phyloP scores from a whole-genome alignment of 2,329 filamentous ascomycete species.

The Cercospora canescens region DNA sequence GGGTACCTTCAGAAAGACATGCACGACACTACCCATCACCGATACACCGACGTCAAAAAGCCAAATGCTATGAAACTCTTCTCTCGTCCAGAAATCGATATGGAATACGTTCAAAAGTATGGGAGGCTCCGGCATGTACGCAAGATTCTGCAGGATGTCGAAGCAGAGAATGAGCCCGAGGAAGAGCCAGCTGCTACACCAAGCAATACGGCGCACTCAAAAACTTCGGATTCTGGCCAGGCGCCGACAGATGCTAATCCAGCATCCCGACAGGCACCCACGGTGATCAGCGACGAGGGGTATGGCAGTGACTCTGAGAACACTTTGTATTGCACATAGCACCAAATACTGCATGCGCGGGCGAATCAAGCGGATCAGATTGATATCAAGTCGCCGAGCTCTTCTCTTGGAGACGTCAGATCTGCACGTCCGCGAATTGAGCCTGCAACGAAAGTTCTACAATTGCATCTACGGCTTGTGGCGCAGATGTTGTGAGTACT shows the following conservation, averaged over 20 bases:
- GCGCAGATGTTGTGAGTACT: not conserved
- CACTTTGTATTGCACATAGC: no score
- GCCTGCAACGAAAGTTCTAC: not conserved
- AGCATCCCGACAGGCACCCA: not conserved
- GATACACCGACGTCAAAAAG: not conserved
- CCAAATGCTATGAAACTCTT: not conserved
- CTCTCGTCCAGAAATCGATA: not conserved
- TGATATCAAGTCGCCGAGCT: no score
- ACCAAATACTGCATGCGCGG: no score
- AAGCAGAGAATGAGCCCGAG: not conserved
- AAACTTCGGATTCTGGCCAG: not conserved
- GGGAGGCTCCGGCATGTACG: not conserved
- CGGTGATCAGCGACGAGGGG: not conserved
- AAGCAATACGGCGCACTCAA: not conserved
- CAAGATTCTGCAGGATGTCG: not conserved
- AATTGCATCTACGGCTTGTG: not conserved
- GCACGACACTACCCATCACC: not conserved
- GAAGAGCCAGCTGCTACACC: not conserved
- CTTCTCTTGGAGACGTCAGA: no score
- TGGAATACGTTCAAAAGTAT: not conserved
- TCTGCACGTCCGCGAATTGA: no score
- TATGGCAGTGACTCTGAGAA: not conserved
- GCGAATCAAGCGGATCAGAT: no score
- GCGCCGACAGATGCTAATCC: not conserved
- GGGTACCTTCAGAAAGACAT: not conserved